phyloP scores from a whole-genome alignment of 805 yeast genomes.

The Myxozyma udenii region DNA sequence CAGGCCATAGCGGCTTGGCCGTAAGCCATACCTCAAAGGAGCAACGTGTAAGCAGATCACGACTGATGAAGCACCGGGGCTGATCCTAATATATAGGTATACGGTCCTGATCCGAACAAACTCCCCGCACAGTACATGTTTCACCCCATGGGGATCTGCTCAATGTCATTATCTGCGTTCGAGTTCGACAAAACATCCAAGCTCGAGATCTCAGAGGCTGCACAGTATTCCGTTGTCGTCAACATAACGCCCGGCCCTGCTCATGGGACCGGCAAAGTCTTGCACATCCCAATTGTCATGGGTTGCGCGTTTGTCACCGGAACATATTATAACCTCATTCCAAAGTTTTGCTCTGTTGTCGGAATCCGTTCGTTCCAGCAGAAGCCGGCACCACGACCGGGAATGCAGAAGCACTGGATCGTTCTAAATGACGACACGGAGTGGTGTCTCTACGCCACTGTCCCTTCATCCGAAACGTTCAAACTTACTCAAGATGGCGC shows the following conservation, averaged over 20 bases:
- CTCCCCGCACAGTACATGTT: constrained; percentile 47
- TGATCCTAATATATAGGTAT: constrained; percentile 32
- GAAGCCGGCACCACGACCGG: constrained; percentile 41
- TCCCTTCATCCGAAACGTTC: constrained; percentile 36
- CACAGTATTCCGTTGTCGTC: constrained; percentile 31
- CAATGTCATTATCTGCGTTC: constrained; percentile 56
- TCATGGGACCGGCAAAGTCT: constrained; percentile 15
- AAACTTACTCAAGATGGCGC: constrained; percentile 35
- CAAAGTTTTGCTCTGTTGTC: constrained; percentile 39
- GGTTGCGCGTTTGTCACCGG: constrained; percentile 61
- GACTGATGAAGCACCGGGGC: not conserved
- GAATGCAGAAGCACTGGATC: constrained; percentile 53
- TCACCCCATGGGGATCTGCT: constrained; percentile 57
- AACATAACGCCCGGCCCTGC: constrained; percentile 18
- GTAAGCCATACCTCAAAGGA: constrained; percentile 53
- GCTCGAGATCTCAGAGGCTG: constrained; percentile 17
- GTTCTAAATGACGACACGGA: constrained; percentile 52
- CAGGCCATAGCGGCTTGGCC: constrained; percentile 53
- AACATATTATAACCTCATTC: constrained; percentile 39
- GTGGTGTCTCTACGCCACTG: constrained; percentile 68
- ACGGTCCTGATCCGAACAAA: constrained; percentile 44
- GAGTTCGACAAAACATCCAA: constrained; percentile 43
- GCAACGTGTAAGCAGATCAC: constrained; percentile 42
- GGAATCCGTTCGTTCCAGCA: constrained; percentile 56
- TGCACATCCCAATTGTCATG: constrained; percentile 47